Conservation (phyloP, 768 basidiomycete genomes). For the Grammothele lineata region DNA sequence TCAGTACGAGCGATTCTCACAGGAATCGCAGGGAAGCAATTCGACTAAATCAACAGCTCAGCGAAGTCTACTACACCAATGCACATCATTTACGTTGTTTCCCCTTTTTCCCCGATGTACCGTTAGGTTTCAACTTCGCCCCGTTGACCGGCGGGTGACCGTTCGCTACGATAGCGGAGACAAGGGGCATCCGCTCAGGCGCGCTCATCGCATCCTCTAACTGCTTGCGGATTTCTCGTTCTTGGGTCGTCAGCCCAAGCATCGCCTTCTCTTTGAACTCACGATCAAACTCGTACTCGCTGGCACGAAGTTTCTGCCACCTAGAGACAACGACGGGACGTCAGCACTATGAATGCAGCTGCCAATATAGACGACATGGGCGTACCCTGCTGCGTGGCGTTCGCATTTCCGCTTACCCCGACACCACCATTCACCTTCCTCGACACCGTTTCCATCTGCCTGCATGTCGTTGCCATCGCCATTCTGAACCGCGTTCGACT, state of each 20-base stretch:
- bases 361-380: background rate
- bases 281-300: constrained; percentile 72
- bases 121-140: constrained; percentile 39
- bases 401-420: constrained; percentile 69
- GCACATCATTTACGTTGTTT: constrained; percentile 42
- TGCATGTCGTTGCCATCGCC: constrained; percentile 35
- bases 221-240: constrained; percentile 72
- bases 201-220: constrained; percentile 64
- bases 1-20: no score
- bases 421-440: constrained; percentile 72
- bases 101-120: constrained; percentile 31
- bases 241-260: constrained; percentile 61
- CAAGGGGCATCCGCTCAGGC: constrained; percentile 10
- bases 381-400: constrained; percentile 74
- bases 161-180: constrained; percentile 18
- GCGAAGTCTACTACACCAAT: no score
- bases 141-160: constrained; percentile 26
- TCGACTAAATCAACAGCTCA: no score
- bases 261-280: constrained; percentile 70
- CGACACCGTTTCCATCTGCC: constrained; percentile 28
- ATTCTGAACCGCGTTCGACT: constrained; percentile 26
- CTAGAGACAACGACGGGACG: constrained; percentile 31
- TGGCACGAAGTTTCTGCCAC: constrained; percentile 74
- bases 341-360: constrained; percentile 5
- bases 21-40: no score